Base-by-base conservation (phyloP, 2,329 filamentous ascomycete genomes). In the Xylaria digitata region DNA sequence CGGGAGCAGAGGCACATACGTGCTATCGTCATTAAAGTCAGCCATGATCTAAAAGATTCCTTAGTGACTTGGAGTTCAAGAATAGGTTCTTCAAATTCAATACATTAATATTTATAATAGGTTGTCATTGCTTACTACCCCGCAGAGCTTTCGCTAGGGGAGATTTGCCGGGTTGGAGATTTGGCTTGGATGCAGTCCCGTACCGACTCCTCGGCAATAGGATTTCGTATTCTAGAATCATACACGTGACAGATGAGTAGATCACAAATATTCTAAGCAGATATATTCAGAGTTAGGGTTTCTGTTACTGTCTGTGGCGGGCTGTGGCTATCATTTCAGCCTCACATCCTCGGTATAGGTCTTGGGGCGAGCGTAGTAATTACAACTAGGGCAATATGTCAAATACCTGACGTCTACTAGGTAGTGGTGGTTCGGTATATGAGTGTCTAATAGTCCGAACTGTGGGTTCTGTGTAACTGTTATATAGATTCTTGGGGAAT, bases 1-100 rank as follows among this genome's bases (percentile, higher is more conserved):
- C 3, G 78, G 76, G 9, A 80, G 76, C 6, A 77, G 75, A 5
- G 79, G 79, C 6, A 81, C 74, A 37, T 74, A 64, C 5, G 72
- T 72, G 43, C 69, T 71, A 46, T 74, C 75, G 61, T 78, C 72
- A 15, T 74, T 54, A 7, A 32, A 48, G 46, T 55, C 42, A 13
- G 65, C 52, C 66, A 69, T 69, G 21, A 4, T 65, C 23, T 43
- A 50, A 13, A 2, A 43, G 45, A 17, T 57, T 8, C 21, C 6
- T 30, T 2, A 43, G 42, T 9, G n/a, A 56, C 2, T 6, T 40
- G 13, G 13, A 40, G 11, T 40, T 40, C 15, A 46, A 32, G 23
- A 42, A 5, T 23, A 43, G 32, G 11, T 21, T 52, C 48, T 46
- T 48, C n/a, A 1, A 45, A 58, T 19, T 26, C n/a, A 26, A 50